These are phyloP conservation scores for Pisolithus sp. DNA, from an alignment of 768 basidiomycete species.

Conservation along the genomic window DNA sequence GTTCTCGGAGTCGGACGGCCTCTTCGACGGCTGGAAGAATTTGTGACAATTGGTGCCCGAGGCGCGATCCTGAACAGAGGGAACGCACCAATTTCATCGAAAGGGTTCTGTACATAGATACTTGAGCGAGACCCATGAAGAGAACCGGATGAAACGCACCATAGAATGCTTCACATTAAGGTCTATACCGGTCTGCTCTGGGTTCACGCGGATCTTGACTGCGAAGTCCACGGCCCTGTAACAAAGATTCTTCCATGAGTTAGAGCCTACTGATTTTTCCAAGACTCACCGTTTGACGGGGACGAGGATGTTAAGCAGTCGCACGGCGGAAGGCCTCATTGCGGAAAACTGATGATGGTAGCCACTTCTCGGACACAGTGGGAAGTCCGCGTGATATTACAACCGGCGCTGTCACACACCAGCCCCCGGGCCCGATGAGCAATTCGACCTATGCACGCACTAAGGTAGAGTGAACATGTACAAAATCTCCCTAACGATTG, in stretches of 20 bases:
- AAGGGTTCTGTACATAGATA: constrained; percentile 68
- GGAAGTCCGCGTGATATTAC: background rate
- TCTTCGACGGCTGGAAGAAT: constrained; percentile 80
- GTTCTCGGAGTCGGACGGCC: constrained; percentile 89
- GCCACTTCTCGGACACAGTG: background rate
- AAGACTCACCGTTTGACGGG: constrained; percentile 77
- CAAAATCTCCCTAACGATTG: too few species aligned
- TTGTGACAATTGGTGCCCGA: background rate
- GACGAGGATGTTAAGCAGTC: constrained; percentile 84
- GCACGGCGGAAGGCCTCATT: constrained; percentile 71
- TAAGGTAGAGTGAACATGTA: too few species aligned
- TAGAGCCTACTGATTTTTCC: background rate
- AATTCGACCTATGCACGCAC: too few species aligned
- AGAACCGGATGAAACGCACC: constrained; percentile 43
- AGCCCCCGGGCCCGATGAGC: too few species aligned
- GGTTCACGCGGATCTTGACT: constrained; percentile 96
- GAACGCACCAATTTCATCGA: constrained; percentile 90
- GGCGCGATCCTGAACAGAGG: background rate
- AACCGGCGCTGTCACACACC: too few species aligned
- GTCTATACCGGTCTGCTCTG: constrained; percentile 92
- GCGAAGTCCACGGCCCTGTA: constrained; percentile 90
- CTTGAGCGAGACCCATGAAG: background rate
- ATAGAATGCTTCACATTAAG: constrained; percentile 98
- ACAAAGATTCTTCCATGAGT: background rate
- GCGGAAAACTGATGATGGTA: background rate